Conservation (phyloP, 306 rosid genomes). For the Dryas alaskensis region DNA sequence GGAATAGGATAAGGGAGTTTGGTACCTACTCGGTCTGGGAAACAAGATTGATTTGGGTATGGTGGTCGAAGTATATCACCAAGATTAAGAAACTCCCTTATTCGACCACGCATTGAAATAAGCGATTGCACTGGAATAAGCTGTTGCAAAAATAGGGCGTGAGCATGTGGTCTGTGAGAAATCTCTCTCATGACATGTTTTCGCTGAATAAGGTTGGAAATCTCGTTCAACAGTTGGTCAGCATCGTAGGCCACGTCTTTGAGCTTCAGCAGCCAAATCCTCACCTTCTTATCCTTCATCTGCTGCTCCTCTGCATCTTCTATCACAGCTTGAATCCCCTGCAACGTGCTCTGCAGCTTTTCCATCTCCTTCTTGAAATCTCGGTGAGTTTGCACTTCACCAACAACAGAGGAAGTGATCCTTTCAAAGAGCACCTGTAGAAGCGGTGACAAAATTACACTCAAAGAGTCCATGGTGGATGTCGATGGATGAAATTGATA, state of each 20-base stretch:
- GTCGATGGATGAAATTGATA: too few relatives aligned
- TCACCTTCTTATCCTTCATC: background rate
- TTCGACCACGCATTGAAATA: too few relatives aligned
- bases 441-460: constrained; percentile 14
- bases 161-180: too few relatives aligned
- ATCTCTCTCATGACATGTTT: too few relatives aligned
- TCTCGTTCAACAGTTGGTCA: constrained; percentile 25
- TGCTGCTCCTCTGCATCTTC: constrained; percentile 28
- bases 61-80: too few relatives aligned
- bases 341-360: constrained; percentile 8
- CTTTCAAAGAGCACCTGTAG: constrained; percentile 18
- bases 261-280: constrained; percentile 17
- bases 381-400: background rate
- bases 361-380: constrained; percentile 14
- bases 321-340: constrained; percentile 18
- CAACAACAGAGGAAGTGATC: constrained; percentile 3
- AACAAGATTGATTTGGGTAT: too few relatives aligned
- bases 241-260: constrained; percentile 8
- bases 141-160: too few relatives aligned
- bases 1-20: too few relatives aligned
- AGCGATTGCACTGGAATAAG: too few relatives aligned
- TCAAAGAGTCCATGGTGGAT: too few relatives aligned
- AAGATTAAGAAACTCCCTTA: too few relatives aligned
- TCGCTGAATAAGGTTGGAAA: background rate
- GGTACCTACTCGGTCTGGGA: too few relatives aligned